Conservation (phyloP, 768 basidiomycete genomes). For the Termitomyces heimii region DNA sequence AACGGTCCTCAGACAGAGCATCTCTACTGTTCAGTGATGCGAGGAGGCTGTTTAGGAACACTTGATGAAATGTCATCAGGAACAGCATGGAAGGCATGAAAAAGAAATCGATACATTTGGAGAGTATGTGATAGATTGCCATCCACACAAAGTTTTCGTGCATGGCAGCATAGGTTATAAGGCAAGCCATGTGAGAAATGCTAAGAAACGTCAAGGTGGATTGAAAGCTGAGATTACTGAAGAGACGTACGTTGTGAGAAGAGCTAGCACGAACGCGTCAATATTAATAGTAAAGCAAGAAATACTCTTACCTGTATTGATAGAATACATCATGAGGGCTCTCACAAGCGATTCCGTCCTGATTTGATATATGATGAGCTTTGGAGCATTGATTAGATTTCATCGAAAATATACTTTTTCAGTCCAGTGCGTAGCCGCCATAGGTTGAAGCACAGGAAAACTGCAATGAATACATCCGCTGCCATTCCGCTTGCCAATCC, state of each 20-base stretch:
- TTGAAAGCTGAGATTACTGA: neutral
- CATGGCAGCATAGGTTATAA: conserved; percentile 13
- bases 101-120: conserved; percentile 6
- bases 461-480: conserved; percentile 9
- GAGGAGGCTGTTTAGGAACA: conserved; percentile 15
- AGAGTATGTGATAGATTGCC: conserved; percentile 13
- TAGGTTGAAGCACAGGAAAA: conserved; percentile 6
- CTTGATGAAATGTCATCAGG: neutral
- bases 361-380: neutral
- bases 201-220: neutral
- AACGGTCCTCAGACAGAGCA: neutral
- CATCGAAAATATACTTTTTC: neutral
- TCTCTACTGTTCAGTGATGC: conserved; percentile 13
- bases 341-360: conserved; percentile 4
- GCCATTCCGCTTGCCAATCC: conserved; percentile 6
- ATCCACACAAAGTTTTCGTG: conserved; percentile 14
- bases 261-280: neutral
- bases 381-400: neutral
- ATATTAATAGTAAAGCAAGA: neutral
- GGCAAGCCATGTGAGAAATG: conserved; percentile 3
- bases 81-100: neutral
- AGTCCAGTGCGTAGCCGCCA: conserved; percentile 3
- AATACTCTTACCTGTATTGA: conserved; percentile 5
- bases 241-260: conserved; percentile 9
- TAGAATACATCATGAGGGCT: conserved; percentile 6